Evolutionary conservation across 768 basidiomycete species (phyloP), one percentile per base, ranked within the genome.

Genomic region (Tricholomella constricta): DNA sequence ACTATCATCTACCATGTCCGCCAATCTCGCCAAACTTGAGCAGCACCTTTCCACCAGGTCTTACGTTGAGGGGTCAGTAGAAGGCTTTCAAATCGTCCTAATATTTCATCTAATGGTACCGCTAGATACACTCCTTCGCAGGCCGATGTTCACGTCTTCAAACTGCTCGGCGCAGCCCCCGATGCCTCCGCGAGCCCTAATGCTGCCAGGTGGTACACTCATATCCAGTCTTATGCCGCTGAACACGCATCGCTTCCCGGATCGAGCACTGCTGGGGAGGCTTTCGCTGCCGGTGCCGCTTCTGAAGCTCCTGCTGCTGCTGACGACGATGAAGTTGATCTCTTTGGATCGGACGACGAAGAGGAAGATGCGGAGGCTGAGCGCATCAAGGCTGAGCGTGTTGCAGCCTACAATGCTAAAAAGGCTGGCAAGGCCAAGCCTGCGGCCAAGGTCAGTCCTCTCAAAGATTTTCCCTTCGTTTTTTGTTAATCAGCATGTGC

Each of bases 91-190:
- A 17, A 17, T 31, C 11, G 2, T 45, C 22, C 42, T 15, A 34
- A 40, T 56, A 58, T 56, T 25, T 54, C 44, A 27, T 57, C 48
- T 56, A 40, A 60, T 58, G 36, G 45, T 40, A 55, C 49, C 27
- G 49, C 43, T 67, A 97, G 94, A 50, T 94, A 91, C 75, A 84
- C 85, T 35, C 89, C 95, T 40, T 94, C 94, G 35, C 94, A 97
- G 74, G 91, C 94, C 48, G 94, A 98, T 75, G 94, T 97, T 41
- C 81, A 80, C 56, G 91, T 96, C 67, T 94, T 89, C 84, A 92
- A 90, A 69, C 79, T 89, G 14, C 76, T 98, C 70, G 62, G 78
- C 34, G 77, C 81, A 23, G 80, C 82, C 14, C 91, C 92, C 46
- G 78, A 81, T 57, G 80, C 86, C 40, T 68, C 84, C 40, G 66